Evolutionary conservation across 805 yeast species (phyloP), one percentile per base, ranked within the genome.

Genomic region (Teunomyces pallodes): DNA sequence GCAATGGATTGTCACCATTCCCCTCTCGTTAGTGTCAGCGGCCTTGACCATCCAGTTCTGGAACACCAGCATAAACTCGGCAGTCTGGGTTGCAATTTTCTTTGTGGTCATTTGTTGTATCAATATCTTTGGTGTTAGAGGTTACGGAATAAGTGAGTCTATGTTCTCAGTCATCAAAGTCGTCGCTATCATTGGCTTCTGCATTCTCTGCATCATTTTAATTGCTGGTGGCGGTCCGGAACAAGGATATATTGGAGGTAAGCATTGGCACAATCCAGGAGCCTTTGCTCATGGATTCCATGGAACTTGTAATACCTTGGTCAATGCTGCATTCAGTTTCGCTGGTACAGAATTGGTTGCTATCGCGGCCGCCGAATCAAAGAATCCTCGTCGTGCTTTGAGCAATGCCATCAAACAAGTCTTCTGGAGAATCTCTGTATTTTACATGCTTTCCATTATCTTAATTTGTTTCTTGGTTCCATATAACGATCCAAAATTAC

Each of bases 331-430:
- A 4, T 82, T 81, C 57, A 75, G 84, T 2, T 79, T 80, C 50
- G 84, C 84, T 54, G 84, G 83, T 59, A 74, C 81, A 36, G 86
- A 81, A 64, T 73, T 77, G 51, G 74, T 80, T 51, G 82, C 82
- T 9, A 63, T 81, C 46, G 80, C 82, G 31, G 84, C 86, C 14
- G 80, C 80, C 16, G 81, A 79, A 51, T 79, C 79, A 40, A 66
- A 69, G 36, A 70, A 78, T 57, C 84, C 85, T 51, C 69, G 79
- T 54, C 73, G 67, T 48, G 76, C 83, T 10, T 75, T 81, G 54
- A 83, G 82, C 45, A 70, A 74, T 41, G 82, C 83, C 45, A 77
- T 79, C 16, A 74, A 77, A 49, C 80, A 78, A 52, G 78, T 81
- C 20, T 67, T 77, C 51, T 80, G 80, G 72, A 75, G 85, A 69